Percentiles rank a stretch among this genome's conserved stretches.
Evolutionary conservation across 2,329 filamentous ascomycete species (phyloP).

Genomic region (Torrubiella hemipterigena): DNA sequence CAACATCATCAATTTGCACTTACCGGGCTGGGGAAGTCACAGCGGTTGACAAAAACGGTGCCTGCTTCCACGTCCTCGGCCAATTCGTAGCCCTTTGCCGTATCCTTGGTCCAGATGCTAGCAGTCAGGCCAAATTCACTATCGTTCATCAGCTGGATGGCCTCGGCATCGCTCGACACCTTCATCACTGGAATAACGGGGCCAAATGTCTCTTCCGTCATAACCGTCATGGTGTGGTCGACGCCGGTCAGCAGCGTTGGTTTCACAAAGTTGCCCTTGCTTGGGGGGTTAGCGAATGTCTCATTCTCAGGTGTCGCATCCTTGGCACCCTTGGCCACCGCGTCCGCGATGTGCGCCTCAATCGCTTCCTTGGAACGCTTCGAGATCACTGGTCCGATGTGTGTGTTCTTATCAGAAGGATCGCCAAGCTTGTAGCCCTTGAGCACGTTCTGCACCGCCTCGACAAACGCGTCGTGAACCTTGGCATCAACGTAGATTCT

Average conservation of each 20-base stretch:
- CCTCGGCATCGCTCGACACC: conserved; percentile 70
- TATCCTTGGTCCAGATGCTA: conserved; percentile 95
- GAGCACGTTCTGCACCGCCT: conserved; percentile 68
- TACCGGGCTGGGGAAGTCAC: conserved; percentile 85
- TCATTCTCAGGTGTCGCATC: conserved; percentile 75
- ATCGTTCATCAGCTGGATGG: conserved; percentile 81
- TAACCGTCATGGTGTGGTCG: conserved; percentile 73
- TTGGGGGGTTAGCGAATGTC: conserved; percentile 58
- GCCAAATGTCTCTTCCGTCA: conserved; percentile 92
- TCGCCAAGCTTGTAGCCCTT: conserved; percentile 79
- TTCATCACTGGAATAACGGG: conserved; percentile 86
- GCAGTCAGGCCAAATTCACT: conserved; percentile 89
- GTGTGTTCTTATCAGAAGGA: conserved; percentile 64
- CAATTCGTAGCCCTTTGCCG: conserved; percentile 60
- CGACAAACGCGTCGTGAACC: conserved; percentile 73
- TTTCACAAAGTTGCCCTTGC: conserved; percentile 79
- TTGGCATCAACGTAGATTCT: conserved; percentile 80
- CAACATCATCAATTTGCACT: too few species aligned
- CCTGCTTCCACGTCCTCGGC: conserved; percentile 78
- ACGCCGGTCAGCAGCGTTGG: conserved; percentile 74
- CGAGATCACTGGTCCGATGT: conserved; percentile 82
- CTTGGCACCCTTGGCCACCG: conserved; percentile 69
- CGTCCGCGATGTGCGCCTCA: conserved; percentile 68
- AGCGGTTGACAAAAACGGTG: conserved; percentile 91
- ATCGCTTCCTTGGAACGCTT: conserved; percentile 67